Evolutionary conservation across 352 stramenopile genomes (phyloP).

Genomic region (Globisporangium emineosum): DNA sequence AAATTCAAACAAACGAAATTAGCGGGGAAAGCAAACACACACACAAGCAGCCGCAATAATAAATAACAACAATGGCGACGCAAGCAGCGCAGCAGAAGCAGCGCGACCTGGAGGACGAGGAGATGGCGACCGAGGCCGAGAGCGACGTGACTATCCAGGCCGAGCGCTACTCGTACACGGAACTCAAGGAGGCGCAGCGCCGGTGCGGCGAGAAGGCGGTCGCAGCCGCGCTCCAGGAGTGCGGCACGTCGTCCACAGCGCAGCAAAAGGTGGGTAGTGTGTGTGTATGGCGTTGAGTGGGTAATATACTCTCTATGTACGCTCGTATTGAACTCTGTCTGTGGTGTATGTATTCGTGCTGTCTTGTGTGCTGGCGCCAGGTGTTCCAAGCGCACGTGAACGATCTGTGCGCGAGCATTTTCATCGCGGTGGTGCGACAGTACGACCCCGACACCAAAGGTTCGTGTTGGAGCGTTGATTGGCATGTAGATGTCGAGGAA

Average conservation of each 20-base stretch:
- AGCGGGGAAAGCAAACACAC: background rate
- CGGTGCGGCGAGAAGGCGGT: constrained; percentile 59
- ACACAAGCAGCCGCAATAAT: background rate
- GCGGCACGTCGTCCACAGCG: constrained; percentile 41
- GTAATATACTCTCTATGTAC: background rate
- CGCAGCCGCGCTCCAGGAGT: constrained; percentile 43
- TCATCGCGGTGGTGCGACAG: constrained; percentile 58
- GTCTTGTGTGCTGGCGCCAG: constrained; percentile 5
- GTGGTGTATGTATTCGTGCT: background rate
- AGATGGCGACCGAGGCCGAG: constrained; percentile 19
- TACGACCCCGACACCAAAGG: constrained; percentile 69
- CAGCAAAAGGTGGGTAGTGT: constrained; percentile 39
- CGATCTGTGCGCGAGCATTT: constrained; percentile 71
- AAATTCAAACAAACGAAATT: background rate
- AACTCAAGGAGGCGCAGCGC: constrained; percentile 76
- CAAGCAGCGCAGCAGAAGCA: constrained; percentile 1
- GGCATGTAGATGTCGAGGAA: background rate
- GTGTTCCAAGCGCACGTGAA: constrained; percentile 76
- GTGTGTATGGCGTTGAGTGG: background rate
- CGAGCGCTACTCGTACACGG: constrained; percentile 65
- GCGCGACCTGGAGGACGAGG: constrained; percentile 14
- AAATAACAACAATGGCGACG: background rate
- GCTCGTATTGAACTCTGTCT: no score
- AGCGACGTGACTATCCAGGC: constrained; percentile 15
- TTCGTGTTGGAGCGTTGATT: constrained; percentile 7